Evolutionary conservation across 176 grass and related monocot genomes (phyloP).

Genomic region (Aegilops tauschii): DNA sequence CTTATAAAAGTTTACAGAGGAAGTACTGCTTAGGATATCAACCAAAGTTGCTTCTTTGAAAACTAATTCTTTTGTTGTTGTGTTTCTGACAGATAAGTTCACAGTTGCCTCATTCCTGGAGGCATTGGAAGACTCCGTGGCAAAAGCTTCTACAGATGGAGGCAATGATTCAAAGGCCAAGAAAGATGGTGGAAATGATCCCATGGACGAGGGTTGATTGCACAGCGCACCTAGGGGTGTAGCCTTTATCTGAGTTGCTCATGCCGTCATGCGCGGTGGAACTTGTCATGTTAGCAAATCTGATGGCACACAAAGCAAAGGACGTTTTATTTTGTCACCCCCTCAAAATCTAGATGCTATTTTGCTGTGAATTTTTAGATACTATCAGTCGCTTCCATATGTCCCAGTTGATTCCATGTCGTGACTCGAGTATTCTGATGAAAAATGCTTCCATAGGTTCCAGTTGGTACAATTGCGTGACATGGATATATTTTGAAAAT

Average conservation of each 20-base stretch:
- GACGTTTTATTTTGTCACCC: not conserved
- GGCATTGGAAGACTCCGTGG: constrained; percentile 79
- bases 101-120: constrained; percentile 91
- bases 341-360: not conserved
- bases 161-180: constrained; percentile 24
- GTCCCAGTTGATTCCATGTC: not conserved
- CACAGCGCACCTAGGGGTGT: not conserved
- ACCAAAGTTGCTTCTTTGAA: constrained; percentile 2
- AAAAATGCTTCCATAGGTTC: not conserved
- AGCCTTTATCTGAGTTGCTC: not conserved
- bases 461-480: not conserved
- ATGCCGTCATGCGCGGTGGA: not conserved
- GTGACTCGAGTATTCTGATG: not conserved
- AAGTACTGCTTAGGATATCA: not conserved
- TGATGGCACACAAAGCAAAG: not conserved
- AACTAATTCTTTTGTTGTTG: constrained; percentile 15
- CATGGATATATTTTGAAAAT: not conserved
- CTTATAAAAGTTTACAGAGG: no score
- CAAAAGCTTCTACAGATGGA: constrained; percentile 40
- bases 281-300: not conserved
- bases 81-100: constrained; percentile 65
- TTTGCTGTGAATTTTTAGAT: not conserved
- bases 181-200: constrained; percentile 43
- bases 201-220: constrained; percentile 82
- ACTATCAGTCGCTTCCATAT: not conserved